A percentile compares a stretch with the other conserved stretches of the same genome.
Conservation (phyloP, 2,329 filamentous ascomycete species). For the Aspergillus sp. region DNA sequence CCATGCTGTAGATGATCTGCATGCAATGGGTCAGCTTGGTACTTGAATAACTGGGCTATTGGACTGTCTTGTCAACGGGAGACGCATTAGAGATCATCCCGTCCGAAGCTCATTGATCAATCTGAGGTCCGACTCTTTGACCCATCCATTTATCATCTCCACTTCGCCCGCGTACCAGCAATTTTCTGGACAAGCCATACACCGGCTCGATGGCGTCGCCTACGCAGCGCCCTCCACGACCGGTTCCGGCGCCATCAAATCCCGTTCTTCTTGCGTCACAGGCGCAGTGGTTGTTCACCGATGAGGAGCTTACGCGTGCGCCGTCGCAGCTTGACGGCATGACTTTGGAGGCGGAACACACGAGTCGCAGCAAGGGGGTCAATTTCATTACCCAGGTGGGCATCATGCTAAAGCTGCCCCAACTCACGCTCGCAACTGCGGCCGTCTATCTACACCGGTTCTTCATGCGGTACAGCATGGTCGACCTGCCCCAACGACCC, state of each 20-base stretch:
- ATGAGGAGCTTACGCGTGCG: conserved; percentile 75
- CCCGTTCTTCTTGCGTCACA: conserved; percentile 54
- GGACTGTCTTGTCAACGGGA: neutral
- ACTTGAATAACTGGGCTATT: neutral
- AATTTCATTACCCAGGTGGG: conserved; percentile 96
- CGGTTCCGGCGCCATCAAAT: conserved; percentile 40
- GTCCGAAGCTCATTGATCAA: neutral
- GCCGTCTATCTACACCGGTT: conserved; percentile 95
- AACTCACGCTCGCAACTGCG: conserved; percentile 87
- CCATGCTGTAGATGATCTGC: neutral
- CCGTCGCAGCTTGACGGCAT: conserved; percentile 85
- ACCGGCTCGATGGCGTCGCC: conserved; percentile 26
- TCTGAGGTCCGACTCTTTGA: neutral
- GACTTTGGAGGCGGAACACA: conserved; percentile 70
- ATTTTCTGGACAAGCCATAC: neutral
- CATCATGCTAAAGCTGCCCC: conserved; percentile 85
- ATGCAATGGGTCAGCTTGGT: neutral
- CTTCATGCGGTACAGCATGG: conserved; percentile 85
- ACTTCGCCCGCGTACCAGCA: neutral
- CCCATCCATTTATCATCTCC: neutral
- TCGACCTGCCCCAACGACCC: conserved; percentile 62
- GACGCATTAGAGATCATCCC: neutral
- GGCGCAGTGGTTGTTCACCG: conserved; percentile 84
- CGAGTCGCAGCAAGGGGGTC: conserved; percentile 82
- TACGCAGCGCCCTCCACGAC: conserved; percentile 21